These are phyloP conservation scores for Candida insectorum DNA, from an alignment of 805 yeast species.

Conservation along the genomic window DNA sequence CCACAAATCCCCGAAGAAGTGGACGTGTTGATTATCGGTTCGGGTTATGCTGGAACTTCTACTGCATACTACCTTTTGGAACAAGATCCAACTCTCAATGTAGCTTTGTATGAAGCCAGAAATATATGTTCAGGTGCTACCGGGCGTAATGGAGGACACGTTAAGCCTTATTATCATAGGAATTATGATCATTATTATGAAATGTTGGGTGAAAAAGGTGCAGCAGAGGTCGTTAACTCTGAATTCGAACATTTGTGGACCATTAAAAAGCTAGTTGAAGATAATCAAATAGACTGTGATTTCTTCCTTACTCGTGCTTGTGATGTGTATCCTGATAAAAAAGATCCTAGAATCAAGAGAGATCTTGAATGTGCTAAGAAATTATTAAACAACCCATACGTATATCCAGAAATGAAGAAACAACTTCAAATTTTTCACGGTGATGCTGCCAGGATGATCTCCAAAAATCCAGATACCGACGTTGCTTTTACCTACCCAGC, in stretches of 20 bases:
- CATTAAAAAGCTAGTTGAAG: conserved; percentile 28
- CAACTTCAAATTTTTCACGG: conserved; percentile 29
- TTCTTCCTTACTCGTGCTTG: conserved; percentile 29
- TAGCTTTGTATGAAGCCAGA: conserved; percentile 39
- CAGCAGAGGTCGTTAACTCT: conserved; percentile 34
- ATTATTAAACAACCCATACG: conserved; percentile 21
- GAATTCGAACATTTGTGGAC: conserved; percentile 32
- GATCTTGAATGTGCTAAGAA: conserved; percentile 10
- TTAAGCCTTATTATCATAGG: conserved; percentile 21
- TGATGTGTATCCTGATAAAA: conserved; percentile 25
- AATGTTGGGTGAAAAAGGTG: conserved; percentile 22
- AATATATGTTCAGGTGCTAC: conserved; percentile 42
- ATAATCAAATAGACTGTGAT: conserved; percentile 35
- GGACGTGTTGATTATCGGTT: conserved; percentile 42
- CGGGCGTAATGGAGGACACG: conserved; percentile 49
- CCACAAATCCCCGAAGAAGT: conserved; percentile 27
- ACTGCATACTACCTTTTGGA: conserved; percentile 32
- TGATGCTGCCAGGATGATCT: conserved; percentile 22
- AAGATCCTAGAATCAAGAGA: conserved; percentile 6
- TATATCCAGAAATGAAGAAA: conserved; percentile 20
- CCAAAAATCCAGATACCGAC: conserved; percentile 23
- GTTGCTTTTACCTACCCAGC: conserved; percentile 38
- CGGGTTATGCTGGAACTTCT: conserved; percentile 45
- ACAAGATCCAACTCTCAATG: conserved; percentile 15
- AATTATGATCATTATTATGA: conserved; percentile 11